phyloP scores from a whole-genome alignment of 768 basidiomycete genomes.

The Guyanaporus albipodus region DNA sequence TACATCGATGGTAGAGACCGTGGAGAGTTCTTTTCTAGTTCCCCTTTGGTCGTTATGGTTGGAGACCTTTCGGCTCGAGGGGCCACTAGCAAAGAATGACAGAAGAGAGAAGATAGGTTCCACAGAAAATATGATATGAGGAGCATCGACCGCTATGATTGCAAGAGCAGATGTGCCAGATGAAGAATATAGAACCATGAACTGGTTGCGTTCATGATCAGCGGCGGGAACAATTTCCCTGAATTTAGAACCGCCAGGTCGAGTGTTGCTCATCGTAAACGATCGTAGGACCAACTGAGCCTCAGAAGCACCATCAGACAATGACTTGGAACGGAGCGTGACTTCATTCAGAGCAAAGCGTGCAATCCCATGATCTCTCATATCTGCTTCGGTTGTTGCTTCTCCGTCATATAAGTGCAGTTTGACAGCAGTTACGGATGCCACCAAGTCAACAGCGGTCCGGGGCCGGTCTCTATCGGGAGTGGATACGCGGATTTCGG shows the following conservation, averaged over 20 bases:
- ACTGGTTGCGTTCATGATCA: constrained; percentile 82
- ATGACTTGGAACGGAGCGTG: constrained; percentile 71
- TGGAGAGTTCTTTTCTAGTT: constrained; percentile 10
- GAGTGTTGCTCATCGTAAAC: constrained; percentile 87
- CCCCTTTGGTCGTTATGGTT: constrained; percentile 13
- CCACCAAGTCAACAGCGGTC: constrained; percentile 69
- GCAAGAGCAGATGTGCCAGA: constrained; percentile 67
- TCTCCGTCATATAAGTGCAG: constrained; percentile 79
- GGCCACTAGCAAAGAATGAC: constrained; percentile 72
- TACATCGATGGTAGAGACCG: constrained; percentile 44
- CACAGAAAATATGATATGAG: constrained; percentile 86
- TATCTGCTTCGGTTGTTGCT: constrained; percentile 51
- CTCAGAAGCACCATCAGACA: constrained; percentile 81
- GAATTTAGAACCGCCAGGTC: constrained; percentile 77
- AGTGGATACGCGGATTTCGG: constrained; percentile 47
- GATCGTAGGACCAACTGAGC: constrained; percentile 87
- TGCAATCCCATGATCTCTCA: constrained; percentile 79
- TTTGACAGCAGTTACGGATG: constrained; percentile 67
- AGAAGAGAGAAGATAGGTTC: constrained; percentile 89
- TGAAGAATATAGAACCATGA: constrained; percentile 87
- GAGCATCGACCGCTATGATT: constrained; percentile 87
- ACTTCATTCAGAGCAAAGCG: constrained; percentile 81
- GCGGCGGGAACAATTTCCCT: constrained; percentile 94
- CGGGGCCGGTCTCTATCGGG: constrained; percentile 37
- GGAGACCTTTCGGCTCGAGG: constrained; percentile 24